Percentiles rank a stretch among this genome's conserved stretches.
These are phyloP conservation scores for Pichia phayaonensis DNA, from an alignment of 805 yeast genomes.

Conservation along the genomic window DNA sequence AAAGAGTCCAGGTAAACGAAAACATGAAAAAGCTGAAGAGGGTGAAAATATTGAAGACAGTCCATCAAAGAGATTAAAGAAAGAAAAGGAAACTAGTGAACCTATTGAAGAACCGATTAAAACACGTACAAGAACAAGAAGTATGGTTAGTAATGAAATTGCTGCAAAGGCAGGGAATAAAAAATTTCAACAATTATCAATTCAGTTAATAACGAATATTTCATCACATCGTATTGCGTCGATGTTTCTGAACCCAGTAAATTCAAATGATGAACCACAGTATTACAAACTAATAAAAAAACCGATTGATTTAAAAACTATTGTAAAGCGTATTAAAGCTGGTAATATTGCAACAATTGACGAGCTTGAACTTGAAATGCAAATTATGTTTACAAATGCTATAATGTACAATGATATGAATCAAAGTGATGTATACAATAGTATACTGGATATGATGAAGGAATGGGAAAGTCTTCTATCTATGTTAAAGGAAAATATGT, in stretches of 20 bases:
- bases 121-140: conserved; percentile 1
- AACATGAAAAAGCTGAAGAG: neutral
- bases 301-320: conserved; percentile 64
- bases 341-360: conserved; percentile 41
- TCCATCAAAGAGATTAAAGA: conserved; percentile 6
- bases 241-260: conserved; percentile 65
- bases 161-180: conserved; percentile 23
- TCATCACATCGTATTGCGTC: conserved; percentile 68
- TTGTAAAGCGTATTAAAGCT: conserved; percentile 49
- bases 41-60: neutral
- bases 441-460: conserved; percentile 64
- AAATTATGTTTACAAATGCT: conserved; percentile 77
- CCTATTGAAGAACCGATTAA: neutral
- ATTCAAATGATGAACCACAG: conserved; percentile 58
- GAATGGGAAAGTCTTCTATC: conserved; percentile 52
- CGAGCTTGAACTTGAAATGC: conserved; percentile 59
- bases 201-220: conserved; percentile 55
- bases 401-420: conserved; percentile 66
- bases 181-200: conserved; percentile 53
- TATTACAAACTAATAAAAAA: conserved; percentile 52
- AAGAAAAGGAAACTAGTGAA: neutral
- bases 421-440: conserved; percentile 49
- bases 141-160: neutral
- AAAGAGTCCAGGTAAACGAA: neutral
- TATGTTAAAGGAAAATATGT: conserved; percentile 44